A percentile compares a stretch with the other conserved stretches of the same genome.
phyloP scores from a whole-genome alignment of 1,284 basidiomycete genomes.

The Sporisorium scitamineum region DNA sequence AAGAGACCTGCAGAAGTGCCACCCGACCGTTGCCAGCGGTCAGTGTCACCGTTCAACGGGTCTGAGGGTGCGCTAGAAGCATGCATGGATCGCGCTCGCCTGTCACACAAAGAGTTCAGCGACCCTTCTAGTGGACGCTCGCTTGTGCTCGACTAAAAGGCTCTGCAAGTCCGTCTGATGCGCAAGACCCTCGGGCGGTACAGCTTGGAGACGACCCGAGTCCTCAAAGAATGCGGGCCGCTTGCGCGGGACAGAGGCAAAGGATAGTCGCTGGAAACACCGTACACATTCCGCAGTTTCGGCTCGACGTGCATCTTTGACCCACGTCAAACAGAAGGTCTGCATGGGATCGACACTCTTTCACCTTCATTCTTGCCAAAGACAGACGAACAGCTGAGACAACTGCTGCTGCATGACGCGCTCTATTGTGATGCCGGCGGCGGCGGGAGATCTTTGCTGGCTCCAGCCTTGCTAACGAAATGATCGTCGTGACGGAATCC shows the following conservation, averaged over 20 bases:
- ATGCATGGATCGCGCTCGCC: neutral
- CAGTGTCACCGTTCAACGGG: neutral
- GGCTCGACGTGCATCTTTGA: conserved; percentile 5
- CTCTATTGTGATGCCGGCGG: neutral
- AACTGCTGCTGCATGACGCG: neutral
- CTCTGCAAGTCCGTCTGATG: neutral
- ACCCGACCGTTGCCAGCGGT: neutral
- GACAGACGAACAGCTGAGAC: neutral
- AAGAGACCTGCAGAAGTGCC: neutral
- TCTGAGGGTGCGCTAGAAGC: neutral
- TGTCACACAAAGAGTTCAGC: neutral
- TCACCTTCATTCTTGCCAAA: neutral
- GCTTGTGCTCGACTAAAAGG: neutral
- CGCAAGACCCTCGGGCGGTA: no score
- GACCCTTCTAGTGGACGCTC: neutral
- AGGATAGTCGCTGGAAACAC: conserved; percentile 10
- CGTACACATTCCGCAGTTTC: conserved; percentile 25
- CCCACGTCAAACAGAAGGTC: conserved; percentile 14
- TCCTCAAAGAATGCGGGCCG: neutral
- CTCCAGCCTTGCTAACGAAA: neutral
- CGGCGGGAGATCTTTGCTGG: neutral
- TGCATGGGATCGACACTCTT: conserved; percentile 21
- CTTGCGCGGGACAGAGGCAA: neutral
- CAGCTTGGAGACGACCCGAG: neutral
- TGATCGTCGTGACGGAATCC: neutral